Evolutionary conservation across 2,329 filamentous ascomycete species (phyloP).

Genomic region (Davidsoniella neocaledoniae): DNA sequence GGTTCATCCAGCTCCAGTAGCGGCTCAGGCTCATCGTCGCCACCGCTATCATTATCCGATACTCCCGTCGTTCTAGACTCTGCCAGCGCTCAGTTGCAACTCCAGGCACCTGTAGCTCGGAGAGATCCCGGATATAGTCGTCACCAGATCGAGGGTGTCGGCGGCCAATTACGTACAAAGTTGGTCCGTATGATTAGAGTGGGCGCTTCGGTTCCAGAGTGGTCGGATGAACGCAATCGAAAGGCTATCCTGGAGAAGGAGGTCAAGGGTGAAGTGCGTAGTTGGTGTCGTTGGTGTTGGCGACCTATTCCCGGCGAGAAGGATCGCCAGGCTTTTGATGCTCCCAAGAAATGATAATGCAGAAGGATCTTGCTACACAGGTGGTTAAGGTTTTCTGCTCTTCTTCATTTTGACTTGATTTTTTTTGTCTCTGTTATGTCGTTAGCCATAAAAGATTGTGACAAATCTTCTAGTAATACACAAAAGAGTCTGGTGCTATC

Average conservation of each 20-base stretch:
- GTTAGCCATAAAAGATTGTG: no score
- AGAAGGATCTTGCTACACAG: no score
- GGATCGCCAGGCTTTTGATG: slow-evolving; percentile 20
- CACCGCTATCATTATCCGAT: slow-evolving; percentile 3
- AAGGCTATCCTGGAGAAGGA: slow-evolving; percentile 55
- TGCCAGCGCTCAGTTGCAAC: slow-evolving; percentile 1
- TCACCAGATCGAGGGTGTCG: slow-evolving; percentile 84
- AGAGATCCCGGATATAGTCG: slow-evolving; percentile 59
- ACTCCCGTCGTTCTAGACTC: slow-evolving; percentile 12
- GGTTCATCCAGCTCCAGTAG: slow-evolving; percentile 11
- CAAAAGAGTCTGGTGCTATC: no score
- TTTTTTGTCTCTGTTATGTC: no score
- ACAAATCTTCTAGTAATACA: no score
- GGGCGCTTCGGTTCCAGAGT: slow-evolving; percentile 72
- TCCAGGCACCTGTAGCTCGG: slow-evolving; percentile 24
- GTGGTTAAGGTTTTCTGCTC: no score
- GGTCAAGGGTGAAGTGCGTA: slow-evolving; percentile 47
- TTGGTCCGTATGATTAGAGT: slow-evolving; percentile 67
- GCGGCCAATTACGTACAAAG: slow-evolving; percentile 75
- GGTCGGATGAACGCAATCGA: slow-evolving; percentile 56
- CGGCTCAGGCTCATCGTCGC: slow-evolving; percentile 14
- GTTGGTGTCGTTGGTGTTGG: slow-evolving; percentile 88
- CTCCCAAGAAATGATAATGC: no score
- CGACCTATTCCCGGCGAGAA: slow-evolving; percentile 48
- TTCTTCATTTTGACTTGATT: no score